Conservation (phyloP, 805 yeast species). For the Pichia kluyveri region DNA sequence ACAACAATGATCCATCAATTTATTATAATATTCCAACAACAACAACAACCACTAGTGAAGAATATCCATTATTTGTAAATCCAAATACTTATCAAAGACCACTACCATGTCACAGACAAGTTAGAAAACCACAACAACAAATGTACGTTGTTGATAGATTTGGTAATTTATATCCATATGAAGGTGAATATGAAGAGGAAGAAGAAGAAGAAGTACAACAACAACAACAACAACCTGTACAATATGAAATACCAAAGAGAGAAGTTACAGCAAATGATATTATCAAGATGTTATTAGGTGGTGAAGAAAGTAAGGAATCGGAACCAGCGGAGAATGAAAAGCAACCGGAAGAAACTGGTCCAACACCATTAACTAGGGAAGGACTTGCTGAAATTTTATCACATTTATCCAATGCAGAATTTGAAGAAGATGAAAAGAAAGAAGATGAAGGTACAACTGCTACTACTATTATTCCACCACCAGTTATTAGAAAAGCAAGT, state of each 20-base stretch:
- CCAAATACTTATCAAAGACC: no score
- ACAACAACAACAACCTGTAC: neutral
- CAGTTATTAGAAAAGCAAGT: neutral
- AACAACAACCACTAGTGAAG: no score
- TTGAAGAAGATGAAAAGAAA: neutral
- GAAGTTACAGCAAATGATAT: slow-evolving; percentile 6
- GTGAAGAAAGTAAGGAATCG: neutral
- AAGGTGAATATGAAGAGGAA: no score
- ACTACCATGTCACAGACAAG: no score
- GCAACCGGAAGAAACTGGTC: neutral
- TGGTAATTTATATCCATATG: slow-evolving; percentile 8
- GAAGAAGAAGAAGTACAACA: neutral
- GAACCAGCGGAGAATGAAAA: neutral
- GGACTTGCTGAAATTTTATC: slow-evolving; percentile 7
- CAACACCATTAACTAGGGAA: slow-evolving; percentile 7
- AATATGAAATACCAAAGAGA: neutral
- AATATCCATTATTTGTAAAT: neutral
- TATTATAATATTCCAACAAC: neutral
- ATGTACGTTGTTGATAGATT: slow-evolving; percentile 8
- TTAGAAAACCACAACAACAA: neutral
- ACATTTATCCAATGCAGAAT: neutral
- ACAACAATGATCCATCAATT: neutral
- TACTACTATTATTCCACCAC: neutral
- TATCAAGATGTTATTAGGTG: slow-evolving; percentile 6
- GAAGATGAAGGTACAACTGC: neutral